Evolutionary conservation across 352 stramenopile species (phyloP).

Genomic region (Pythium chondricola): DNA sequence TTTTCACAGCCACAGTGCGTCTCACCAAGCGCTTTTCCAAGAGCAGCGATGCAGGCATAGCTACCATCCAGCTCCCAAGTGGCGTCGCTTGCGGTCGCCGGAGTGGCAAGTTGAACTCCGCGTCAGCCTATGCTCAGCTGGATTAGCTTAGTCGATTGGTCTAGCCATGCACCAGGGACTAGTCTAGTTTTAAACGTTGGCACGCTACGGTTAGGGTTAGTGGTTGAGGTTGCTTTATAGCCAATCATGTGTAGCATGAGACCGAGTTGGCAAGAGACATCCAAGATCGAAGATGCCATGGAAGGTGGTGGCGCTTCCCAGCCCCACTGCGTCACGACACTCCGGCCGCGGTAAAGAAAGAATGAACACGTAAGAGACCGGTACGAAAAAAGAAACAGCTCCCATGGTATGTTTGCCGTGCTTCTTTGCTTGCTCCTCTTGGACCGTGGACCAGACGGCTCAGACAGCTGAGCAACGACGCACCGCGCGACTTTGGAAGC

Average conservation of each 20-base stretch:
- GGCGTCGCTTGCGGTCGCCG: background rate
- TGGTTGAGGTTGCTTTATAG: no score
- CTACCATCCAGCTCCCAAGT: conserved; percentile 11
- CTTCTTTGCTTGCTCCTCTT: no score
- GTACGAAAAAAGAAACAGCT: conserved; percentile 21
- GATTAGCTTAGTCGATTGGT: conserved; percentile 1
- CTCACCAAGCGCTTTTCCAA: background rate
- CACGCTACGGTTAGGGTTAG: no score
- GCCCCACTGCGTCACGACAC: no score
- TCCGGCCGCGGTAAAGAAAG: conserved; percentile 17
- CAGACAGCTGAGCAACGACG: conserved; percentile 11
- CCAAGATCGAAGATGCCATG: no score
- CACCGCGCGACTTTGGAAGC: conserved; percentile 6
- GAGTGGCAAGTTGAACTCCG: conserved; percentile 1
- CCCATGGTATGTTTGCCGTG: background rate
- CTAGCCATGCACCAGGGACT: background rate
- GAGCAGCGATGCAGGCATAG: background rate
- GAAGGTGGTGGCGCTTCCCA: no score
- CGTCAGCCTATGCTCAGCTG: no score
- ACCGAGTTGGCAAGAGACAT: background rate
- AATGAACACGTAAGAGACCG: conserved; percentile 15
- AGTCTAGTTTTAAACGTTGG: background rate
- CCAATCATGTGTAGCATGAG: no score
- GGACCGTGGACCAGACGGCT: conserved; percentile 6
- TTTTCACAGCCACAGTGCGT: conserved; percentile 24